Evolutionary conservation across 192 early-diverging fungal genomes (phyloP), one percentile per base, ranked within the genome.

Genomic region (Backusella psychrophila): DNA sequence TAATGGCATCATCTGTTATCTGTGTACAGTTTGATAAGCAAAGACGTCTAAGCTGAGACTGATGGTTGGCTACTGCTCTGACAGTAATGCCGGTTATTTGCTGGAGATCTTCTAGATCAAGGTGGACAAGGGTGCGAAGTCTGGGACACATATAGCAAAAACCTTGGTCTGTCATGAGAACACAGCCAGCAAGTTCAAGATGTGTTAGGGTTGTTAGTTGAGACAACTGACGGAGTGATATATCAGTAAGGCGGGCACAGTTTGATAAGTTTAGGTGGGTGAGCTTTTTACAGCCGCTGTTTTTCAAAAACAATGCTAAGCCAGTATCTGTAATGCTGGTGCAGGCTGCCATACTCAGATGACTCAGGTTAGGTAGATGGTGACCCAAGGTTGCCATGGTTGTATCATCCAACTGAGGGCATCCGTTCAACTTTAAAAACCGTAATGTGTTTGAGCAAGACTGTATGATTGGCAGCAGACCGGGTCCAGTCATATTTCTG

Each of bases 111-210:
- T 85, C 84, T 12, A 85, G 69, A 59, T 85, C 84, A 26, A 85
- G 68, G 41, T 72, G 66, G 33, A 75, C 63, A 7, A 85, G 59
- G 31, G 36, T 36, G 2, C 29, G 35, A 29, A 80, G 34, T 49
- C 75, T 65, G 21, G 78, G 81, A 33, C 78, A 72, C 12, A 88
- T 19, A 53, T 73, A 42, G 4, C 71, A 39, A 5, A 86, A 77
- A 6, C 85, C 87, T 31, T 83, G 80, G n/a, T 88, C 85, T 0
- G 79, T 79, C 21, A 88, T 26, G 26, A 69, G 72, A 14, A 78
- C 75, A 71, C 87, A 86, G 31, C 82, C 84, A 2, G 87, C 79
- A 31, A 88, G 71, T 76, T 88, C 85, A n/a, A 88, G 75, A 26
- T 84, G 87, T 7, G 82, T 81, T 11, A 88, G 66, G 19, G 67